Evolutionary conservation across 1,139 yeast species (phyloP).

Genomic region (Taphrina populina): DNA sequence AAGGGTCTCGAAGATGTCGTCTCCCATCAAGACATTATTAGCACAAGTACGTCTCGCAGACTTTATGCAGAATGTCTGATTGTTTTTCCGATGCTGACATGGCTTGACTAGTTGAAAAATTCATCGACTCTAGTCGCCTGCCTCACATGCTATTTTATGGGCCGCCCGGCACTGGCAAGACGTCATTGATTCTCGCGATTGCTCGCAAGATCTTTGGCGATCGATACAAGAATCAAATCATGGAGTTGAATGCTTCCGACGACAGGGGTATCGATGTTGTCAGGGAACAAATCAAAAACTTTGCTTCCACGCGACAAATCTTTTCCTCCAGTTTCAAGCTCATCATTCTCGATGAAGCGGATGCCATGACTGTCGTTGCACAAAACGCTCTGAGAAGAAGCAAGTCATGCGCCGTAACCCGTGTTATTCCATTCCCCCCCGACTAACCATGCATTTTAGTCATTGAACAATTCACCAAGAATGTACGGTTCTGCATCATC

Average conservation of each 20-base stretch:
- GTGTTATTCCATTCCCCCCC: too few relatives aligned
- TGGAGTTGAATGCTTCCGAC: conserved; percentile 80
- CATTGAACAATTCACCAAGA: conserved; percentile 91
- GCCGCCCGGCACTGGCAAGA: conserved; percentile 97
- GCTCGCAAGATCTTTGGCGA: conserved; percentile 89
- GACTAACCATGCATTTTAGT: conserved; percentile 42
- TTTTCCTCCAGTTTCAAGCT: conserved; percentile 63
- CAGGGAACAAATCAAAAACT: conserved; percentile 76
- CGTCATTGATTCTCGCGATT: conserved; percentile 84
- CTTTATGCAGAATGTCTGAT: too few relatives aligned
- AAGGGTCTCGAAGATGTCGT: conserved; percentile 75
- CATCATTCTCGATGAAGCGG: conserved; percentile 94
- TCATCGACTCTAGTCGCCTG: conserved; percentile 75
- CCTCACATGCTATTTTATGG: conserved; percentile 97
- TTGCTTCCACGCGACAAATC: conserved; percentile 88
- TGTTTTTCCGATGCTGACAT: too few relatives aligned
- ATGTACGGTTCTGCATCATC: conserved; percentile 90
- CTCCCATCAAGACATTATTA: conserved; percentile 85
- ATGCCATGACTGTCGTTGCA: conserved; percentile 97
- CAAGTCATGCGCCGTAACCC: conserved; percentile 43
- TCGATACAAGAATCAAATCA: conserved; percentile 45
- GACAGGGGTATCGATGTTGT: conserved; percentile 87
- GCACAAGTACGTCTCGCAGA: conserved; percentile 48
- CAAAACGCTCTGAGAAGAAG: conserved; percentile 86
- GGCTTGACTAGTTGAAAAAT: conserved; percentile 66